Conservation (phyloP, 2,329 filamentous ascomycete genomes). For the Fusarium sp. region DNA sequence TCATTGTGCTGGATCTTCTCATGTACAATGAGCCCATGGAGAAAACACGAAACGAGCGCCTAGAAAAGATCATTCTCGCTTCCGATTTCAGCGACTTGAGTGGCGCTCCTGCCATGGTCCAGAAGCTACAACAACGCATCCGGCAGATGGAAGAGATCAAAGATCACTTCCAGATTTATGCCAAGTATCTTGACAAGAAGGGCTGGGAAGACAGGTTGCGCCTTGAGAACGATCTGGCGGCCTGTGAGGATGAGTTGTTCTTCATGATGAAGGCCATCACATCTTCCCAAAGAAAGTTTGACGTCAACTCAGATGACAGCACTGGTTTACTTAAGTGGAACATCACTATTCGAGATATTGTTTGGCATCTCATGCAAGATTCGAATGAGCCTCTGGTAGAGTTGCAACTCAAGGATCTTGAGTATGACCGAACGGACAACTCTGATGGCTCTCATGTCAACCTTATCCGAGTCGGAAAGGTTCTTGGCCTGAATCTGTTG, state of each 20-base stretch:
- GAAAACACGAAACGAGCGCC: slow-evolving; percentile 93
- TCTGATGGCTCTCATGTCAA: slow-evolving; percentile 97
- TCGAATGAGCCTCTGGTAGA: slow-evolving; percentile 90
- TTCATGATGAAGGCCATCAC: slow-evolving; percentile 99
- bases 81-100: slow-evolving; percentile 98
- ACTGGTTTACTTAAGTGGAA: slow-evolving; percentile 90
- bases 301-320: slow-evolving; percentile 72
- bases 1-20: slow-evolving; percentile 95
- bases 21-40: slow-evolving; percentile 97
- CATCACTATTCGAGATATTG: slow-evolving; percentile 93
- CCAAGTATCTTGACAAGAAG: slow-evolving; percentile 84
- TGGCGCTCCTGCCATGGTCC: slow-evolving; percentile 93
- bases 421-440: slow-evolving; percentile 96
- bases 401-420: slow-evolving; percentile 88
- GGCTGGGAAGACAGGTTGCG: slow-evolving; percentile 91
- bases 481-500: slow-evolving; percentile 90
- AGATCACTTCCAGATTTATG: slow-evolving; percentile 92
- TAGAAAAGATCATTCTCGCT: slow-evolving; percentile 99
- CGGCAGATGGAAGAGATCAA: slow-evolving; percentile 97
- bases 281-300: slow-evolving; percentile 88
- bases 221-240: slow-evolving; percentile 89
- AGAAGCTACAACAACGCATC: slow-evolving; percentile 90
- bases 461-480: slow-evolving; percentile 85
- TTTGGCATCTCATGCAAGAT: slow-evolving; percentile 95
- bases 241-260: slow-evolving; percentile 96